Conservation (phyloP, 164 flowering plant genomes). For the Nymphaea thermarum region DNA sequence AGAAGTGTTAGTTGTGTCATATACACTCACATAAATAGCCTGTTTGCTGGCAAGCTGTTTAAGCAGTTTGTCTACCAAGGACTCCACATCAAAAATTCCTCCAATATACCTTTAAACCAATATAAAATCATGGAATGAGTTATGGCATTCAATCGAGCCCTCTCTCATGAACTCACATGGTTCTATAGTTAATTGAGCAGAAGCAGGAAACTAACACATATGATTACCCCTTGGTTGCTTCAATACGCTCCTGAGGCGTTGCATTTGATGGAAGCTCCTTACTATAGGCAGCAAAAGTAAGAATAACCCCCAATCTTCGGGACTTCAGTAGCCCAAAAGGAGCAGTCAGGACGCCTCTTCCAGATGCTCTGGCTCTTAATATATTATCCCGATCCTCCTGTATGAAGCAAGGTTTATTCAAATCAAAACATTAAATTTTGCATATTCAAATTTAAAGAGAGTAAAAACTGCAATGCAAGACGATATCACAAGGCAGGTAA, state of each 20-base stretch:
- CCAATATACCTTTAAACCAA: constrained; percentile 66
- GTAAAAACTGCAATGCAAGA: too few relatives aligned
- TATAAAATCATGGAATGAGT: too few relatives aligned
- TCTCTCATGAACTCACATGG: not conserved
- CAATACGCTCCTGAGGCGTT: constrained; percentile 63
- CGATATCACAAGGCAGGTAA: too few relatives aligned
- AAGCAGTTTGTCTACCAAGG: constrained; percentile 88
- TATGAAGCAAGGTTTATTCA: not conserved
- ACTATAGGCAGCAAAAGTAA: constrained; percentile 91
- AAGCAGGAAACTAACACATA: not conserved
- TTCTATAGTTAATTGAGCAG: not conserved
- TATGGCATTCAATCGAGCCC: too few relatives aligned
- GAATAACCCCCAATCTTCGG: constrained; percentile 76
- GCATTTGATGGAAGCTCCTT: constrained; percentile 67
- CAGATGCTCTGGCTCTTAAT: constrained; percentile 81
- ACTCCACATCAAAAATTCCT: constrained; percentile 75
- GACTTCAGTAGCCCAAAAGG: constrained; percentile 79
- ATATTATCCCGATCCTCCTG: constrained; percentile 97
- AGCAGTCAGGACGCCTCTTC: constrained; percentile 90
- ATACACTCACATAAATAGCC: constrained; percentile 77
- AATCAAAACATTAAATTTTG: not conserved
- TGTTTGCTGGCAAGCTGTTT: constrained; percentile 95
- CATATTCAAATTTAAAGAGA: too few relatives aligned
- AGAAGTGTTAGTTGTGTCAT: constrained; percentile 66
- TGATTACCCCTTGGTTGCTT: constrained; percentile 72